Evolutionary conservation across 2,329 filamentous ascomycete genomes (phyloP), one percentile per base, ranked within the genome.

Genomic region (Trichoderma sp.): DNA sequence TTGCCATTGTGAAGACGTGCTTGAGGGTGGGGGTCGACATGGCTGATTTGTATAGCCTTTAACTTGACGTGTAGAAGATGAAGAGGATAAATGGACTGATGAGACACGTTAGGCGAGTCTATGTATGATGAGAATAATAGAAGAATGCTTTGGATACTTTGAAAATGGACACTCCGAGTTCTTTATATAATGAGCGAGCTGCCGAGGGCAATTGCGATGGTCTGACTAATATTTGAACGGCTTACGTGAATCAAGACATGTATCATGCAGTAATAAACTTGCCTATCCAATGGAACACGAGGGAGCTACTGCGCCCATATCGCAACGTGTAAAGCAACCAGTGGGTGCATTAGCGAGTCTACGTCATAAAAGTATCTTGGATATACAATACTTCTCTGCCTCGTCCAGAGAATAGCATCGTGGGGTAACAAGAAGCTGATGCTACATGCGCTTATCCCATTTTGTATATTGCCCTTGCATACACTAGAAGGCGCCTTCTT

Each of bases 11-110:
- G 24, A 67, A 67, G n/a, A 59, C 40, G 40, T 58, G 55, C 7
- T 59, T 58, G 40, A 67, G 63, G 5, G 55, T 67, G 24, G 63
- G 63, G n/a, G 29, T 24, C 0, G 63, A 49, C 63, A 67, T 67
- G 14, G 19, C 31, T 19, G 5, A 31, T 10, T 14, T 24, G 7
- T 29, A 21, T 13, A 21, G 21, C 14, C 14, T 7, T 14, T 2
- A n/a, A 16, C 6, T 21, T 4, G 5, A 27, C 5, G 4, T 21
- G 19, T 21, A n/a, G 16, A 11, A 27, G 10, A 21, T 3, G 3
- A 16, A 24, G n/a, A 10, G 4, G 14, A 53, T 21, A 37, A 4
- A 37, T 35, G 8, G 11, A 24, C 11, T 11, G 2, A 35, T 3
- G 5, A 19, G 7, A 7, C 19, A 19, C n/a, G 53, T 14, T 13